Evolutionary conservation across 2,329 filamentous ascomycete species (phyloP), one percentile per base, ranked within the genome.

Genomic region (Thelonectria olida): DNA sequence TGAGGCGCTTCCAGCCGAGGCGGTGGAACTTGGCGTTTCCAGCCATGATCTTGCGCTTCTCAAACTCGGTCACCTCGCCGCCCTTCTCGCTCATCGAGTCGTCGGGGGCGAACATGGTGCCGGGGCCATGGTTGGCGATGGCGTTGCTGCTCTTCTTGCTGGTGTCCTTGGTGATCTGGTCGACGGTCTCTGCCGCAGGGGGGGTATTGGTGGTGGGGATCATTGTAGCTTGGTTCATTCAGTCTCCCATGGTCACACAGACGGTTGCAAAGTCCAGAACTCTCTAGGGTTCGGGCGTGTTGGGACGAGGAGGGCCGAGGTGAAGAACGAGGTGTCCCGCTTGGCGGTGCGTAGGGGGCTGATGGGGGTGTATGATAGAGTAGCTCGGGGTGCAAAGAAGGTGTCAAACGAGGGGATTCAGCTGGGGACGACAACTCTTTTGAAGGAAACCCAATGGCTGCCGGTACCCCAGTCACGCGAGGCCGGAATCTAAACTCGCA

Each of bases 1-100:
- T 64, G 38, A 66, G 62, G 23, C 64, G 58, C 45, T 64, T 64
- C 64, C 64, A 66, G 36, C 64, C 64, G 27, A 66, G 62, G 44
- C 64, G 64, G 48, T 64, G 56, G 53, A 64, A 66, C 48, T 62
- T 62, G 52, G 62, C 62, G n/a, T 57, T 58, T 51, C 64, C 64
- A 53, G 53, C 63, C 42, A 55, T 36, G 13, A 56, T 57, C 59
- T 67, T 67, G 47, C 61, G 54, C 58, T 59, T 62, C 54, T 66
- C 63, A 27, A 64, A 58, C 39, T 66, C 63, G 34, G 65, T 58
- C 38, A 63, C 48, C 20, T 66, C 62, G 34, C 66, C 65, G 19
- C 54, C 55, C 62, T 61, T 54, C 36, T 61, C 61, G 57, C 61
- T 60, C n/a, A 34, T 50, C 52, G 56, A 41, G 38, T 61, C 57